Base-by-base conservation (phyloP, 768 basidiomycete genomes). In the Lentinula lateritia region DNA sequence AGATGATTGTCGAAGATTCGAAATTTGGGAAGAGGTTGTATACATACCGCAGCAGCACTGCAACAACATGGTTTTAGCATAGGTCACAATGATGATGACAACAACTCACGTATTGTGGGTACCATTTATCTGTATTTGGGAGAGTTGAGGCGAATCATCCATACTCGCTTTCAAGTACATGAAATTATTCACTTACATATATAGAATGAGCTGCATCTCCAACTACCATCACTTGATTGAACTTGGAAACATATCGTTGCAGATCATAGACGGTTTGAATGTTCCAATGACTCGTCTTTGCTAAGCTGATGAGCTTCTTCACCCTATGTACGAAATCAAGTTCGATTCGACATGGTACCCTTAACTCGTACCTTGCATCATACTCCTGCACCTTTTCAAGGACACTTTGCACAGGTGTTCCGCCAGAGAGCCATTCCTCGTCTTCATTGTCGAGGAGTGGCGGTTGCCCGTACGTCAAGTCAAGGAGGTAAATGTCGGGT, bases 121-220 rank as follows among this genome's bases (percentile, higher is more conserved):
- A 28, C 64, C 50, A 59, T 65, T 58, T 36, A 65, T 65, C 65
- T 63, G n/a, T 59, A 6, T 28, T 10, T 20, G 23, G 18, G 18
- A 16, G 10, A 16, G 10, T 1, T 48, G 20, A 50, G 46, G 20
- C 7, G 18, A 8, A 8, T 10, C 3, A n/a, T 41, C 8, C 13
- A 23, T 35, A 9, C 20, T 41, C 4, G 28, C 1, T 39, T 15
- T 46, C 20, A 53, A 36, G 34, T 18, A 48, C n/a, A 35, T 12
- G 20, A 15, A 45, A 34, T 5, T 23, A 32, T 13, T n/a, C 4
- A 45, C 64, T 53, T 52, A 63, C 64, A 23, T 60, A 48, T 1
- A 50, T 35, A 23, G 62, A 36, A 58, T 65, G 64, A 12, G 64
- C 64, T 20, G 64, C 64, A 58, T 65, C 64, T 28, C 64, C 64